A percentile compares a stretch with the other conserved stretches of the same genome.
These are phyloP conservation scores for Aspergillus candidus DNA, from an alignment of 2,329 filamentous ascomycete species.

Conservation along the genomic window DNA sequence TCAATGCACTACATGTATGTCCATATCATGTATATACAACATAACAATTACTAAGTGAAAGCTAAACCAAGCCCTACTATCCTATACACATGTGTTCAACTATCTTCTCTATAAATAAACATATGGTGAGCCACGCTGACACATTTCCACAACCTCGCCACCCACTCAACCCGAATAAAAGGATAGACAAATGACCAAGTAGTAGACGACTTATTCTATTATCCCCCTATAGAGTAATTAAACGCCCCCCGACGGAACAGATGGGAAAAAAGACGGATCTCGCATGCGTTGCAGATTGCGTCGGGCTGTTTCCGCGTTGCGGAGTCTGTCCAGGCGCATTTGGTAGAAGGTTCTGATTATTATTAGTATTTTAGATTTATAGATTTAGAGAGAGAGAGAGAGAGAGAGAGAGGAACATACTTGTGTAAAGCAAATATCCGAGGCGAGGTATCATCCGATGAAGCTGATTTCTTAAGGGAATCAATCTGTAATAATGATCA, in stretches of 20 bases:
- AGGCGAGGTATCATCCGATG: slow-evolving; percentile 58
- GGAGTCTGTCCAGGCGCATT: slow-evolving; percentile 71
- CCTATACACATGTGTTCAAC: too few species aligned
- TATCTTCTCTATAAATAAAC: too few species aligned
- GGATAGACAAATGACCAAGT: too few species aligned
- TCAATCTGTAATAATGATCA: slow-evolving; percentile 23
- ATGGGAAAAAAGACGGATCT: slow-evolving; percentile 75
- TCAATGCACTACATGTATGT: too few species aligned
- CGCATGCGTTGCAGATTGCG: slow-evolving; percentile 73
- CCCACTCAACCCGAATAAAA: too few species aligned
- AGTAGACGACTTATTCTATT: neutral
- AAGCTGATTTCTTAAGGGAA: slow-evolving; percentile 42
- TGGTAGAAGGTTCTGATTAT: slow-evolving; percentile 70
- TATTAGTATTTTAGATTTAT: slow-evolving; percentile 2
- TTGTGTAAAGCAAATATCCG: slow-evolving; percentile 79
- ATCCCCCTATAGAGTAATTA: slow-evolving; percentile 13
- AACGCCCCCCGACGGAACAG: slow-evolving; percentile 62
- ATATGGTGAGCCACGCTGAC: too few species aligned
- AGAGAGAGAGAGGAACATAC: slow-evolving; percentile 40
- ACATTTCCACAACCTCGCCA: too few species aligned
- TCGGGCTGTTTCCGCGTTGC: slow-evolving; percentile 71
- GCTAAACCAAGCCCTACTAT: too few species aligned
- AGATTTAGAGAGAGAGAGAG: neutral
- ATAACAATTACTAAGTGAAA: too few species aligned
- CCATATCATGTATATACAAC: too few species aligned